Evolutionary conservation across 2,329 filamentous ascomycete genomes (phyloP), one percentile per base, ranked within the genome.

Genomic region (Akanthomyces dipterigenus): DNA sequence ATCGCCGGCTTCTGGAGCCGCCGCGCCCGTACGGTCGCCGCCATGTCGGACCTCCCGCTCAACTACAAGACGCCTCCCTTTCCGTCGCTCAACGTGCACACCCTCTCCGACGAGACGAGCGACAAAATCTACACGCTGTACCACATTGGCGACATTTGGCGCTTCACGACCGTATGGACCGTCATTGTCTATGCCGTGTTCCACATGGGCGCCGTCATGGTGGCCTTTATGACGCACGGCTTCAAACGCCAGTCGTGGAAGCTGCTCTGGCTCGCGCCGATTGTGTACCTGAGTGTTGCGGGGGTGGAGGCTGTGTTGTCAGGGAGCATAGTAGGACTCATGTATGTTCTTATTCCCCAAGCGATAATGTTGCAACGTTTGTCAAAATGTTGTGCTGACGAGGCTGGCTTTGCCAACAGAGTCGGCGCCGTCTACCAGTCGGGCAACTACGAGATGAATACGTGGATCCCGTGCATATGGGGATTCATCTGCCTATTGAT

Each of bases 401-500:
- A 46, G 61, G 40, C 67, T 70, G 61, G 70, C 62, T 2, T 40
- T 53, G n/a, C 11, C 1, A 5, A 11, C 18, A 93, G 90, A 54
- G 77, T 96, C 22, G 91, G 90, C 14, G 90, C 88, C 9, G 84
- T 93, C 40, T 96, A 96, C 71, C 84, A 86, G 67, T 84, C 88
- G 2, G 93, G 91, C 48, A 91, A 88, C 74, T 96, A 93, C 71
- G 82, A 87, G 68, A 95, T 96, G 91, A 93, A 91, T 50, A 96
- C 93, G 0, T 96, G 92, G 92, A 90, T 96, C 56, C 93, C 93
- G 0, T 89, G 95, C 69, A 83, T 93, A 24, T 96, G 93, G 93
- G 90, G 86, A 1, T 82, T 90, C 70, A 88, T 93, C 72, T 96
- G 91, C 72, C 87, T 93, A 11, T 73, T 96, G 51, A 82, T 96